Conservation (phyloP, 1,139 yeast species). For the Debaryomyces sp. region DNA sequence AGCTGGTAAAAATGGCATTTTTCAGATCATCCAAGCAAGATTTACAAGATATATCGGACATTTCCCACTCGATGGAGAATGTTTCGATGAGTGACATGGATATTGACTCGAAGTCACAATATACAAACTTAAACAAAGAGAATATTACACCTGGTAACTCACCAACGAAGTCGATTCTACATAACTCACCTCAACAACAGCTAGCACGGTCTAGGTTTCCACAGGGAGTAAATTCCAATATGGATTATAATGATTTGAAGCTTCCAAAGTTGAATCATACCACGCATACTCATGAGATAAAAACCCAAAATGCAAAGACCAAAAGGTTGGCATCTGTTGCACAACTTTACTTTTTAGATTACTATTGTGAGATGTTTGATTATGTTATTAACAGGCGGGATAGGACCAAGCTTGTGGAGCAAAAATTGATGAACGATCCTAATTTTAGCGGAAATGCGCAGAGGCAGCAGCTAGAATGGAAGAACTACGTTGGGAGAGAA, state of each 20-base stretch:
- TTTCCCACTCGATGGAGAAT: constrained; percentile 50
- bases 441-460: constrained; percentile 35
- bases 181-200: constrained; percentile 31
- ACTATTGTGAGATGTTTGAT: constrained; percentile 94
- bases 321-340: constrained; percentile 87
- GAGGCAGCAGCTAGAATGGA: constrained; percentile 74
- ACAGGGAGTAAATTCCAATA: constrained; percentile 5
- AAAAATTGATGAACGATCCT: constrained; percentile 53
- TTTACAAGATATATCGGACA: constrained; percentile 35
- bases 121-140: constrained; percentile 37
- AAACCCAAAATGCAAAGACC: constrained; percentile 74
- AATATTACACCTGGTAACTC: constrained; percentile 48
- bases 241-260: neutral
- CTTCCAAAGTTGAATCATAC: constrained; percentile 6
- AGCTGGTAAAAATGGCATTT: constrained; percentile 2
- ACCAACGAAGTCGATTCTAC: constrained; percentile 46
- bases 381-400: constrained; percentile 87
- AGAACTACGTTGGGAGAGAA: constrained; percentile 80
- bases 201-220: constrained; percentile 9
- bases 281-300: constrained; percentile 18
- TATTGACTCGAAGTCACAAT: constrained; percentile 3
- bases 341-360: constrained; percentile 83
- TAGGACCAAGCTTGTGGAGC: constrained; percentile 68
- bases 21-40: constrained; percentile 25
- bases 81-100: constrained; percentile 31